Conservation (phyloP, 2,329 filamentous ascomycete species). For the Xylariaceae sp. region DNA sequence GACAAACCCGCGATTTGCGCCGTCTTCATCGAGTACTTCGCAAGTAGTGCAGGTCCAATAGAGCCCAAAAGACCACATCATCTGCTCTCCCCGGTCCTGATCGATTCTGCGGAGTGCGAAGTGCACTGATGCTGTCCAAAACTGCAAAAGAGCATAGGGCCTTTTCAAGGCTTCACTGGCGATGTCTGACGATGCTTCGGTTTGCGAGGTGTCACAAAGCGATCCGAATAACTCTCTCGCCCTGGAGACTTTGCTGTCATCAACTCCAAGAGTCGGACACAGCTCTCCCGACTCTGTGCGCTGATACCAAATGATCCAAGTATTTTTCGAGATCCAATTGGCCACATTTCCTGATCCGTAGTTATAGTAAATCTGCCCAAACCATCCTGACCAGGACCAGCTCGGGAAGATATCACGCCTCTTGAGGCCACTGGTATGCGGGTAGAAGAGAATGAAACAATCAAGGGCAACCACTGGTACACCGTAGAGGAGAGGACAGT, state of each 20-base stretch:
- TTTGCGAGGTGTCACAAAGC: constrained; percentile 8
- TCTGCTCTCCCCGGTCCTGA: constrained; percentile 11
- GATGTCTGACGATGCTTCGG: constrained; percentile 4
- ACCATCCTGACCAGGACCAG: constrained; percentile 18
- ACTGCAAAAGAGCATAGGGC: constrained; percentile 10
- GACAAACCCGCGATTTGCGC: constrained; percentile 11
- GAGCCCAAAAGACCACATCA: constrained; percentile 13
- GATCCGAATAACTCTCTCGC: constrained; percentile 9
- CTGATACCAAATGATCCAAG: constrained; percentile 16
- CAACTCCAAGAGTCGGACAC: constrained; percentile 5
- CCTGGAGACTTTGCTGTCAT: constrained; percentile 4
- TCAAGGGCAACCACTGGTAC: constrained; percentile 14
- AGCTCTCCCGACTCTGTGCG: constrained; percentile 8
- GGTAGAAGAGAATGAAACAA: constrained; percentile 17
- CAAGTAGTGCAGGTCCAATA: constrained; percentile 14
- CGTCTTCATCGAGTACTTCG: constrained; percentile 6
- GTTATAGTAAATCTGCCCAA: constrained; percentile 12
- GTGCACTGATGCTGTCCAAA: constrained; percentile 12
- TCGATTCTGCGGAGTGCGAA: constrained; percentile 9
- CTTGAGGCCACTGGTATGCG: constrained; percentile 8
- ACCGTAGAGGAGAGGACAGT: constrained; percentile 14
- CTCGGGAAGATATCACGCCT: constrained; percentile 14
- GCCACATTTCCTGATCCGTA: constrained; percentile 13
- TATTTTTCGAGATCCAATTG: constrained; percentile 11
- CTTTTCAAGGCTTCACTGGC: not conserved